Conservation (phyloP, 257 asterid genomes). For the Vinca minor region DNA sequence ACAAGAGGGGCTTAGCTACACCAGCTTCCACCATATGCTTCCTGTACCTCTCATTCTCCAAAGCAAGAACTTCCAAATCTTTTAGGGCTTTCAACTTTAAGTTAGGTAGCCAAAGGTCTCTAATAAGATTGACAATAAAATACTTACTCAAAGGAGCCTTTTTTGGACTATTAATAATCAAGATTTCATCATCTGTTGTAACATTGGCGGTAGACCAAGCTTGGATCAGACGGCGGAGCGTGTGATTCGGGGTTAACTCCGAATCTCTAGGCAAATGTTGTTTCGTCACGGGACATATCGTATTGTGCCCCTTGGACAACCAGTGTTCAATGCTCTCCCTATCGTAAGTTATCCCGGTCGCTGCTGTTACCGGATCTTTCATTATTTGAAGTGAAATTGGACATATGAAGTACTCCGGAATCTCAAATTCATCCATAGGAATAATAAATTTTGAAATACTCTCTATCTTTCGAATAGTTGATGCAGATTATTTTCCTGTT, state of each 20-base stretch:
- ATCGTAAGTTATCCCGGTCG: constrained; percentile 62
- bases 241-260: constrained; percentile 54
- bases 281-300: constrained; percentile 55
- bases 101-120: constrained; percentile 17
- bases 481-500: too few species aligned
- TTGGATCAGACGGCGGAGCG: constrained; percentile 43
- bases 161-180: constrained; percentile 11
- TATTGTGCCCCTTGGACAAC: constrained; percentile 26
- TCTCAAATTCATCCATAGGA: constrained; percentile 30
- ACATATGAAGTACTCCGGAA: constrained; percentile 58
- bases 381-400: constrained; percentile 58
- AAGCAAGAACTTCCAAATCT: constrained; percentile 29
- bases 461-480: too few species aligned
- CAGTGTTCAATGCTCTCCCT: constrained; percentile 51
- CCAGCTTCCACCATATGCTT: constrained; percentile 32
- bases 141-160: constrained; percentile 21
- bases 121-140: constrained; percentile 23
- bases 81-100: constrained; percentile 23
- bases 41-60: constrained; percentile 28
- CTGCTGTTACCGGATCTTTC: constrained; percentile 57
- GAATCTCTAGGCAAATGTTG: constrained; percentile 27
- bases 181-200: constrained; percentile 20
- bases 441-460: too few species aligned
- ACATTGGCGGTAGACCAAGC: constrained; percentile 37
- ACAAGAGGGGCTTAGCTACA: constrained; percentile 11